Evolutionary conservation across 2,329 filamentous ascomycete genomes (phyloP).

Genomic region (Diaporthe helianthi): DNA sequence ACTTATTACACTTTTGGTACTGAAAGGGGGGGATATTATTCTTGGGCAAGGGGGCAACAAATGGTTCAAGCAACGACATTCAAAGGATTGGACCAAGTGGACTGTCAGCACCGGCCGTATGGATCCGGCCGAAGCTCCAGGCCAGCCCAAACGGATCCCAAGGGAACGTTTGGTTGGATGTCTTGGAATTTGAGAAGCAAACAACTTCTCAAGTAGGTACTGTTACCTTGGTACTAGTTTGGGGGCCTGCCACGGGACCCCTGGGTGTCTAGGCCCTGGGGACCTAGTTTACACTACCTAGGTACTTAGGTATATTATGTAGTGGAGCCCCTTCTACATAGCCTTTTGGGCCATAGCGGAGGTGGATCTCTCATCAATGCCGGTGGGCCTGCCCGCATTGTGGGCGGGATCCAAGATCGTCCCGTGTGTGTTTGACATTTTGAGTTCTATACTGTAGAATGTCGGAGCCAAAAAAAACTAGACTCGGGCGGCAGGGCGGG

Average conservation of each 20-base stretch:
- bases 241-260: neutral
- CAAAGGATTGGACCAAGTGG: constrained; percentile 4
- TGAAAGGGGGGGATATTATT: neutral
- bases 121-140: constrained; percentile 12
- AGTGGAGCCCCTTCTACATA: constrained; percentile 20
- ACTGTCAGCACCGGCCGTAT: constrained; percentile 5
- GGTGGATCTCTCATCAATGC: constrained; percentile 27
- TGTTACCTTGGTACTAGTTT: too few relatives aligned
- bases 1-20: neutral
- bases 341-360: constrained; percentile 17
- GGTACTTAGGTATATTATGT: too few relatives aligned
- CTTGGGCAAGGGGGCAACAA: neutral
- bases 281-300: too few relatives aligned
- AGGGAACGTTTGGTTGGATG: neutral
- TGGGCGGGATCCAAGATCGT: constrained; percentile 21
- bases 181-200: neutral
- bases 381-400: constrained; percentile 20
- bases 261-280: too few relatives aligned
- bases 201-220: too few relatives aligned
- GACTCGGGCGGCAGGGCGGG: constrained; percentile 4
- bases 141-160: constrained; percentile 6
- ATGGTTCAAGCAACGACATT: neutral
- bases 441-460: constrained; percentile 19
- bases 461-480: neutral
- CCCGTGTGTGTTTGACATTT: constrained; percentile 16